Conservation (phyloP, 306 rosid genomes). For the Inga oerstediana region DNA sequence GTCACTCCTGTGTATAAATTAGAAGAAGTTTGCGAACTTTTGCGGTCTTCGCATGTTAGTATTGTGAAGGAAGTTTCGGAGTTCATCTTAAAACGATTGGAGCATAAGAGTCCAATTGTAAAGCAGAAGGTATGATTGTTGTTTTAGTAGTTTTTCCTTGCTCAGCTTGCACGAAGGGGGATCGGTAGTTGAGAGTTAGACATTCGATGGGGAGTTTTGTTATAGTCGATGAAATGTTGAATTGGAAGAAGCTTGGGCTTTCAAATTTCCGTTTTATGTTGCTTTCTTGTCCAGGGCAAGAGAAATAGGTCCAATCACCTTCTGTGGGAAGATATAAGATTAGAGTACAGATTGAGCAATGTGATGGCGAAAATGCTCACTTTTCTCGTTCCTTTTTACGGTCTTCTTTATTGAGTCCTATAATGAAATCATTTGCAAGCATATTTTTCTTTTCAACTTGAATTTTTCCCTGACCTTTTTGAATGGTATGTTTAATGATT, state of each 20-base stretch:
- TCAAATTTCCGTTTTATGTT: not conserved
- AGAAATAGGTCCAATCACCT: not conserved
- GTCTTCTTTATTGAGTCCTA: not conserved
- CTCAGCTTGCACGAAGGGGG: slow-evolving; percentile 36
- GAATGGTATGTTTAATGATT: slow-evolving; percentile 17
- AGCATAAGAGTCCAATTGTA: slow-evolving; percentile 89
- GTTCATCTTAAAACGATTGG: slow-evolving; percentile 80
- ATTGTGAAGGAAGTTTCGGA: slow-evolving; percentile 92
- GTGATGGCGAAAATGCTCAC: slow-evolving; percentile 14
- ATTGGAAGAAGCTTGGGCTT: not conserved
- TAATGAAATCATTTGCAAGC: not conserved
- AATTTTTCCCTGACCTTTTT: slow-evolving; percentile 6
- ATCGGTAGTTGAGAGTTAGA: slow-evolving; percentile 25
- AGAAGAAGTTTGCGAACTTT: slow-evolving; percentile 84
- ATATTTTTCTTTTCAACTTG: slow-evolving; percentile 10
- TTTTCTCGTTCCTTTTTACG: not conserved
- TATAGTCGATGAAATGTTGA: not conserved
- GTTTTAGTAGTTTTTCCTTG: slow-evolving; percentile 15
- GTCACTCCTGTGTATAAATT: slow-evolving; percentile 89
- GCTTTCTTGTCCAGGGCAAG: not conserved
- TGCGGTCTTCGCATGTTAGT: slow-evolving; percentile 85
- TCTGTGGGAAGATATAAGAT: not conserved
- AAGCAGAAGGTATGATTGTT: slow-evolving; percentile 85
- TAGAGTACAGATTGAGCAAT: slow-evolving; percentile 14
- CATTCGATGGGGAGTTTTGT: not conserved